A percentile compares a stretch with the other conserved stretches of the same genome.
phyloP scores from a whole-genome alignment of 352 stramenopile species.

The Phytophthora multivora region DNA sequence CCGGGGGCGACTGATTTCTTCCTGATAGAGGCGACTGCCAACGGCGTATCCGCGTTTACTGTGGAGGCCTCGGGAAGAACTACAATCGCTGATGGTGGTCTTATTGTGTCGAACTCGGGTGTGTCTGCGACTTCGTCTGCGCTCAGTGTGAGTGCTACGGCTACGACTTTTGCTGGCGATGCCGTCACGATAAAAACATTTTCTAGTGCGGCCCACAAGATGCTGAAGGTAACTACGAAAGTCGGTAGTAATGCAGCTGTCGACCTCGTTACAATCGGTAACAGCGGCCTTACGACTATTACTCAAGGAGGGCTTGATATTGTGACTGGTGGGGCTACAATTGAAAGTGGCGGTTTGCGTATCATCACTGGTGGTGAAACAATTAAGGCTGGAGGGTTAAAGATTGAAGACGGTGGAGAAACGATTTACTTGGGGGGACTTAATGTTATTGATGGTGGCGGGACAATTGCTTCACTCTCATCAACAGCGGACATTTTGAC shows the following conservation, averaged over 20 bases:
- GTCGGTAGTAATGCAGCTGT: conserved; percentile 13
- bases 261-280: conserved; percentile 48
- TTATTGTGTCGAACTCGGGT: conserved; percentile 41
- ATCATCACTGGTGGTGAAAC: conserved; percentile 38
- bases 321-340: conserved; percentile 42
- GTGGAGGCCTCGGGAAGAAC: conserved; percentile 58
- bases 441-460: conserved; percentile 42
- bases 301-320: conserved; percentile 42
- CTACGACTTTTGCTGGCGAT: conserved; percentile 35
- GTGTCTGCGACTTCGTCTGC: conserved; percentile 17
- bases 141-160: conserved; percentile 36
- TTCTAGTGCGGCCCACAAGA: conserved; percentile 42
- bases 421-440: conserved; percentile 43
- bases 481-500: conserved; percentile 22
- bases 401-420: conserved; percentile 39
- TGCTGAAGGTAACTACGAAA: conserved; percentile 44
- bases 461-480: conserved; percentile 25
- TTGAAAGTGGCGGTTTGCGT: conserved; percentile 47
- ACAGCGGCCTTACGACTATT: conserved; percentile 57
- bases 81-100: conserved; percentile 48
- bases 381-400: conserved; percentile 47
- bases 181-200: conserved; percentile 45
- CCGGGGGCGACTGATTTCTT: conserved; percentile 37
- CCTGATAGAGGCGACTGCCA: conserved; percentile 43
- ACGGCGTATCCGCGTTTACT: conserved; percentile 35